Conservation (phyloP, 768 basidiomycete genomes). For the Pholiota molesta region DNA sequence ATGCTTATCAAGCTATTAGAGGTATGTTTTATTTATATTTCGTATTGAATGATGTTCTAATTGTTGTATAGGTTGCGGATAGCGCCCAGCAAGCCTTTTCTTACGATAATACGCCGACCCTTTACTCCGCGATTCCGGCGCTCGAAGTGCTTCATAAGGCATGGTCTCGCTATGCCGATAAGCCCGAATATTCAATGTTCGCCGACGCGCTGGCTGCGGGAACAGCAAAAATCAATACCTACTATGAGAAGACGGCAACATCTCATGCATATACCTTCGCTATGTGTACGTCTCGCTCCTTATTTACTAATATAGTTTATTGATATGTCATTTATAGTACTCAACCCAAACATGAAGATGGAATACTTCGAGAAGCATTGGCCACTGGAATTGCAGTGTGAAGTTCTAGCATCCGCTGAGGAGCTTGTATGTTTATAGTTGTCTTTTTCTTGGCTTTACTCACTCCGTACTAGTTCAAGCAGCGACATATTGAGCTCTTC, state of each 20-base stretch:
- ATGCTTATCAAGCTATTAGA: conserved; percentile 12
- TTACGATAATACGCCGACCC: conserved; percentile 14
- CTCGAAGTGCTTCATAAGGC: conserved; percentile 21
- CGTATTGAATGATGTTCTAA: no score
- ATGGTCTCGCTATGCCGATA: conserved; percentile 12
- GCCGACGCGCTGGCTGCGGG: conserved; percentile 12
- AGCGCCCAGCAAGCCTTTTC: conserved; percentile 13
- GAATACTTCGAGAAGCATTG: conserved; percentile 15
- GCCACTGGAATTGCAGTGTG: not conserved
- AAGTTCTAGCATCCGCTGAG: not conserved
- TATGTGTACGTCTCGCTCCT: conserved; percentile 17
- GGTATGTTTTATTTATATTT: no score
- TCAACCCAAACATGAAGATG: conserved; percentile 3
- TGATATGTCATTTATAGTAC: not conserved
- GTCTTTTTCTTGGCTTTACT: no score
- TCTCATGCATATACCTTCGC: conserved; percentile 26
- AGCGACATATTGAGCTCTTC: not conserved
- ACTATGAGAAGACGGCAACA: conserved; percentile 26
- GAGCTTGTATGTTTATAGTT: not conserved
- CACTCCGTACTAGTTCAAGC: not conserved
- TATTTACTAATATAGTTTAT: no score
- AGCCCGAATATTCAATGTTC: conserved; percentile 5
- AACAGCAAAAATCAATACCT: conserved; percentile 20
- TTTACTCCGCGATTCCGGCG: conserved; percentile 24
- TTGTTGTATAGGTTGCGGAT: conserved; percentile 9